A percentile compares a stretch with the other conserved stretches of the same genome.
Conservation (phyloP, 345 rosid genomes). For the Mallotus nudiflorus region DNA sequence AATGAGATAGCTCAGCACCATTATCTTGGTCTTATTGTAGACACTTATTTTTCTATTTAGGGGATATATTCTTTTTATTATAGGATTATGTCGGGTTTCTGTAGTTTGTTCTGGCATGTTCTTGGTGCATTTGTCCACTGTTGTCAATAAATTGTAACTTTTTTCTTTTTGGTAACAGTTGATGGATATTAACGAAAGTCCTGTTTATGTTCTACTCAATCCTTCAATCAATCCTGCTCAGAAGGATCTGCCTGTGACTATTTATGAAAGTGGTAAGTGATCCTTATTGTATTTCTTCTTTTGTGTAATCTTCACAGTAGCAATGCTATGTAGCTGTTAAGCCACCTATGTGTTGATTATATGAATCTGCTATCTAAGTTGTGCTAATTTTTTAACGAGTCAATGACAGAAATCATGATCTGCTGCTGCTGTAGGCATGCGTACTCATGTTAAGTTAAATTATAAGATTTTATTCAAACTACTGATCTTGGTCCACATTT, state of each 20-base stretch:
- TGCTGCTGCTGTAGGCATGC: background rate
- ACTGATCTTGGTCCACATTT: background rate
- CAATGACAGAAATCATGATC: background rate
- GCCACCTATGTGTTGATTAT: background rate
- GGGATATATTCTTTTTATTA: background rate
- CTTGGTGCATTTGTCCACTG: background rate
- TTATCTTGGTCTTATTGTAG: background rate
- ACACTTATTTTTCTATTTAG: background rate
- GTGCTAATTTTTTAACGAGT: background rate
- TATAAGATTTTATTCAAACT: background rate
- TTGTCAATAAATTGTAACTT: background rate
- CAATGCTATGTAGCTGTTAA: background rate
- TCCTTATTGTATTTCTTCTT: background rate
- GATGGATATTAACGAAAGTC: conserved; percentile 97
- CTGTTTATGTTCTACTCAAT: conserved; percentile 85
- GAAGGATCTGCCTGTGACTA: conserved; percentile 91
- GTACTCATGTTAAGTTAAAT: background rate
- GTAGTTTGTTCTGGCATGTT: background rate
- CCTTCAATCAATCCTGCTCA: conserved; percentile 84
- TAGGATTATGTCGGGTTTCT: background rate
- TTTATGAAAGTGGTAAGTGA: conserved; percentile 78
- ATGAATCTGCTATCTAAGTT: background rate
- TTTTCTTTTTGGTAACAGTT: conserved; percentile 50
- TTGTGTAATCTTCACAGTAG: background rate
- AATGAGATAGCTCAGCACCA: background rate